Evolutionary conservation across 2,329 filamentous ascomycete genomes (phyloP).

Genomic region (Cladorrhinum sp.): DNA sequence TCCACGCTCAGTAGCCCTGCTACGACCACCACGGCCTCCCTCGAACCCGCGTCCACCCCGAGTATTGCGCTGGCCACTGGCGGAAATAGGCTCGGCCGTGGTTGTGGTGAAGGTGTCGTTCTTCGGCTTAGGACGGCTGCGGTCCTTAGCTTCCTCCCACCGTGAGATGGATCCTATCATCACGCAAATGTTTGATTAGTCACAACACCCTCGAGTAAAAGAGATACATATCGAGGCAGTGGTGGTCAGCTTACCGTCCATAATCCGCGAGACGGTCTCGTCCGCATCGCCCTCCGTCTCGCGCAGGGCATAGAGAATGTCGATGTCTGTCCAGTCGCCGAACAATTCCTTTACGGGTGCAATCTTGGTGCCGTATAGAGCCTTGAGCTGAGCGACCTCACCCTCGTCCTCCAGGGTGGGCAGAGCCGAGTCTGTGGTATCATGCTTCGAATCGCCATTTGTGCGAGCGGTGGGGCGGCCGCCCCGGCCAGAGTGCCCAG

Average conservation of each 20-base stretch:
- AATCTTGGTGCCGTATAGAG: slow-evolving; percentile 78
- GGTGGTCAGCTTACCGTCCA: slow-evolving; percentile 61
- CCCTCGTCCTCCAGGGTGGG: slow-evolving; percentile 73
- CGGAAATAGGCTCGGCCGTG: slow-evolving; percentile 47
- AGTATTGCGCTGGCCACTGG: slow-evolving; percentile 45
- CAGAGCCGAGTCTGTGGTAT: slow-evolving; percentile 53
- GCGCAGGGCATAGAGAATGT: slow-evolving; percentile 87
- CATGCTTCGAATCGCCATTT: slow-evolving; percentile 69
- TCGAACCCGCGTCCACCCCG: slow-evolving; percentile 64
- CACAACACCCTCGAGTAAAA: slow-evolving; percentile 9
- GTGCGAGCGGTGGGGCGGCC: slow-evolving; percentile 62
- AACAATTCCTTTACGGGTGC: slow-evolving; percentile 87
- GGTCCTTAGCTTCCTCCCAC: slow-evolving; percentile 80
- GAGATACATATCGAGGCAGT: neutral
- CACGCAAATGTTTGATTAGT: slow-evolving; percentile 8
- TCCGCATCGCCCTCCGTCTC: slow-evolving; percentile 81
- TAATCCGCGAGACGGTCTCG: slow-evolving; percentile 72
- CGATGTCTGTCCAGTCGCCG: slow-evolving; percentile 91
- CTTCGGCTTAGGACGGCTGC: slow-evolving; percentile 69
- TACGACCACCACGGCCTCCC: slow-evolving; percentile 59
- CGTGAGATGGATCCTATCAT: slow-evolving; percentile 69
- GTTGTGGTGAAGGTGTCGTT: slow-evolving; percentile 53
- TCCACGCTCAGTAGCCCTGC: slow-evolving; percentile 61
- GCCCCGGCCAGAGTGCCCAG: slow-evolving; percentile 67
- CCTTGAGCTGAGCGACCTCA: slow-evolving; percentile 88